Evolutionary conservation across 2,329 filamentous ascomycete species (phyloP), one percentile per base, ranked within the genome.

Genomic region (Peltaster fructicola): DNA sequence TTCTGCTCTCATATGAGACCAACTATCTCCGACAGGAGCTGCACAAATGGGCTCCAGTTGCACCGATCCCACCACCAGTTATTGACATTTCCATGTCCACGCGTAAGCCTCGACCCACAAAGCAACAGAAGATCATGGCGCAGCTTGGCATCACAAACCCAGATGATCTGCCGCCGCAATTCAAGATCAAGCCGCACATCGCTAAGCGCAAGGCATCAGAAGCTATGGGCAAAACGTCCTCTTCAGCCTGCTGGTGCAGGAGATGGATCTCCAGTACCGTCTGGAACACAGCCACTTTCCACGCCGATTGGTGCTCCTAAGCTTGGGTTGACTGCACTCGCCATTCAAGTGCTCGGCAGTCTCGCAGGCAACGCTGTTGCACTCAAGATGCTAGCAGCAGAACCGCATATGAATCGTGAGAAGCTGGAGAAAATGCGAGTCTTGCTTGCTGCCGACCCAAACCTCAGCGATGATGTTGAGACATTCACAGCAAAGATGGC

Each of bases 11-110:
- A 0, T 76, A 74, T 29, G 88, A 98, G 54, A 93, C 85, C n/a
- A 98, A 98, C 46, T 92, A 90, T 51, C 85, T 98, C 57, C 73
- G 85, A 13, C 82, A 92, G 47, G 82, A 93, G 45, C 62, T 98
- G 29, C 88, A 98, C 53, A 90, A 81, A 46, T 92, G 80, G 77
- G 81, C 75, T 18, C 84, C 84, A 3, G 80, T 95, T 14, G 84
- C 88, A 2, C 77, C 81, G 0, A 66, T 80, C 8, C 62, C 88
- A 8, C 88, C 88, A 3, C 84, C 84, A 12, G 73, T 90, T 17
- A 63, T 92, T 7, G 77, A 92, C 32, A 68, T 75, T 9, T 95
- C 85, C 1, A 67, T 84, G 34, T 93, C 84, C 24, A 98, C 88
- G 4, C 69, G 88, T 30, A 98, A 98, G 52, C 88, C 88, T 19